These are phyloP conservation scores for Sporothrix pseudoabietina DNA, from an alignment of 2,329 filamentous ascomycete genomes.

Conservation along the genomic window DNA sequence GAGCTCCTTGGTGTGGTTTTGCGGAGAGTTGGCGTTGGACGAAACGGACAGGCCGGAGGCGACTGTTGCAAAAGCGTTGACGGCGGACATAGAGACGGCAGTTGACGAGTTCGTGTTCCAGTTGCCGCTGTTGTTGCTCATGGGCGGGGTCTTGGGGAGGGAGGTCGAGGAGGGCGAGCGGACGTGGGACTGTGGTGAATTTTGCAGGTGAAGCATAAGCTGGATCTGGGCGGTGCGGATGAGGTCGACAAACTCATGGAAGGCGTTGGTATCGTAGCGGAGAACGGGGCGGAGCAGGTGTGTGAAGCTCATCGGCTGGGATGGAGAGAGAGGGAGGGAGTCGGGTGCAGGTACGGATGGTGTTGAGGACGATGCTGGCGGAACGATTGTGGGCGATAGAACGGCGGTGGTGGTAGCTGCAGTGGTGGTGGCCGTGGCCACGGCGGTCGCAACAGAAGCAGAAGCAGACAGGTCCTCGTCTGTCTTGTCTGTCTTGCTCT, in stretches of 20 bases:
- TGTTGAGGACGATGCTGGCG: background rate
- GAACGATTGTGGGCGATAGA: background rate
- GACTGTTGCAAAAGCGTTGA: constrained; percentile 41
- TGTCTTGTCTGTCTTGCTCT: background rate
- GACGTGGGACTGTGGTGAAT: constrained; percentile 58
- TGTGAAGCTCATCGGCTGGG: constrained; percentile 70
- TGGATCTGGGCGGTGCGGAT: constrained; percentile 60
- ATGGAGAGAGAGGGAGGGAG: constrained; percentile 48
- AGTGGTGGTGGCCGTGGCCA: background rate
- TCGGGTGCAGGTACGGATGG: background rate
- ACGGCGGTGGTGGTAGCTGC: background rate
- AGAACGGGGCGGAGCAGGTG: constrained; percentile 83
- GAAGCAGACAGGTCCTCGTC: background rate
- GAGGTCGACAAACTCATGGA: constrained; percentile 81
- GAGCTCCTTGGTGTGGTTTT: constrained; percentile 49
- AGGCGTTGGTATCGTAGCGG: constrained; percentile 77
- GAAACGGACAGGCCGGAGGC: constrained; percentile 50
- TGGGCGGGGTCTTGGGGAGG: constrained; percentile 45
- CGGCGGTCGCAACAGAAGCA: background rate
- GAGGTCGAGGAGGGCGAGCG: constrained; percentile 61
- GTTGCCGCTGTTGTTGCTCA: constrained; percentile 54
- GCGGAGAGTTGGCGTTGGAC: constrained; percentile 41
- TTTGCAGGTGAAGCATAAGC: constrained; percentile 38
- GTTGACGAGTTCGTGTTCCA: background rate
- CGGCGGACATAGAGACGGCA: constrained; percentile 10